Base-by-base conservation (phyloP, 2,329 filamentous ascomycete species). In the Cercospora janseana region DNA sequence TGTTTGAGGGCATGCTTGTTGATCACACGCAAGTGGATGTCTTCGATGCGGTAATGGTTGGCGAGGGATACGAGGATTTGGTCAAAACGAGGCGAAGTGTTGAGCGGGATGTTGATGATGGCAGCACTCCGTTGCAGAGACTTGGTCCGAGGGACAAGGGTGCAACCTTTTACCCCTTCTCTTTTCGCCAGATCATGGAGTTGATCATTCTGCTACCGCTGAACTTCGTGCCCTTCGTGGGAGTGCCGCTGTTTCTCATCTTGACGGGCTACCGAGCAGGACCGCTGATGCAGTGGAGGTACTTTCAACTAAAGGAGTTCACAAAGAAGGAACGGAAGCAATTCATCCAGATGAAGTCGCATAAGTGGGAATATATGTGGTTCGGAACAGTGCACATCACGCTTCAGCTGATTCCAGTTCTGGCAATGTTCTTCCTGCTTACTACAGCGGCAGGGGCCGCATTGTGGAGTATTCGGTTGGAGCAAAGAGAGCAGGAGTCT, bases 351-450 rank as follows among this genome's bases (percentile, higher is more conserved):
- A 75, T 73, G 26, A 78, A 77, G 52, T 75, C 75, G 34, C 79
- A 86, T 46, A 76, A 81, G 55, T 87, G 88, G 80, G 87, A 93
- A 52, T 97, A 96, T 66, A 85, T 89, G 10, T 95, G 88, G 88
- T 96, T 97, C 64, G 93, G 93, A 12, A 88, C 87, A 0, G 78
- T 93, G 3, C 88, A 90, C 42, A 81, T 96, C 73, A 68, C 89
- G 5, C 71, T 97, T 21, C 88, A 96, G 71, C 78, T 97, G n/a
- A 78, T 96, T 6, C 93, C 93, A 1, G 78, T 92, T 9, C 70
- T 96, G 41, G 94, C 87, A n/a, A 94, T 98, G 78, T 83, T 97
- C 66, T 96, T 97, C 68, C 77, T 97, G 29, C 72, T 98, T 58
- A 96, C 92, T 0, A 90, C 87, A 3, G 86, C 91, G 1, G 82